A percentile compares a stretch with the other conserved stretches of the same genome.
Conservation (phyloP, 345 rosid genomes). For the Salix koriyanagi region DNA sequence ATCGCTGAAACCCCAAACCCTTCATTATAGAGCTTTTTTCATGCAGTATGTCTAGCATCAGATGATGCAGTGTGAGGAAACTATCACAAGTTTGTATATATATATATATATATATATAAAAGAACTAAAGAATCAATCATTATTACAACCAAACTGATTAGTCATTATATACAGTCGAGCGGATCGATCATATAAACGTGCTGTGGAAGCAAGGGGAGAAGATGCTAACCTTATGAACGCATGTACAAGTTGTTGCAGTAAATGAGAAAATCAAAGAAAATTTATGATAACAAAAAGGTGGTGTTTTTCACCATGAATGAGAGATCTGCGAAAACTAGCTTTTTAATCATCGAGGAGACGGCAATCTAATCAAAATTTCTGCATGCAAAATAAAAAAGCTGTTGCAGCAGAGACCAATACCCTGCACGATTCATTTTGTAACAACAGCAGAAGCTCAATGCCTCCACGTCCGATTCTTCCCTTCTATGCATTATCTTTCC, state of each 20-base stretch:
- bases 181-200: slow-evolving; percentile 8
- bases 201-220: background rate
- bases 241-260: too few species aligned
- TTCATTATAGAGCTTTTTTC: too few species aligned
- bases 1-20: too few species aligned
- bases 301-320: too few species aligned
- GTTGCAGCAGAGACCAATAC: slow-evolving; percentile 7
- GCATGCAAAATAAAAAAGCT: slow-evolving; percentile 2
- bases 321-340: slow-evolving; percentile 7
- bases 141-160: background rate
- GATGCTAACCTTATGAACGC: too few species aligned
- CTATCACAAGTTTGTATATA: too few species aligned
- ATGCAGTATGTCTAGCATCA: too few species aligned
- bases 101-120: too few species aligned
- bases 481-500: background rate
- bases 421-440: background rate
- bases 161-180: background rate
- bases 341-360: background rate
- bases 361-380: slow-evolving; percentile 13
- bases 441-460: background rate
- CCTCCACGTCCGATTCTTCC: background rate
- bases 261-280: too few species aligned
- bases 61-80: too few species aligned
- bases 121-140: background rate
- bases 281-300: too few species aligned